A percentile compares a stretch with the other conserved stretches of the same genome.
These are phyloP conservation scores for Excoecaria cochinchinensis DNA, from an alignment of 345 rosid genomes.

Conservation along the genomic window DNA sequence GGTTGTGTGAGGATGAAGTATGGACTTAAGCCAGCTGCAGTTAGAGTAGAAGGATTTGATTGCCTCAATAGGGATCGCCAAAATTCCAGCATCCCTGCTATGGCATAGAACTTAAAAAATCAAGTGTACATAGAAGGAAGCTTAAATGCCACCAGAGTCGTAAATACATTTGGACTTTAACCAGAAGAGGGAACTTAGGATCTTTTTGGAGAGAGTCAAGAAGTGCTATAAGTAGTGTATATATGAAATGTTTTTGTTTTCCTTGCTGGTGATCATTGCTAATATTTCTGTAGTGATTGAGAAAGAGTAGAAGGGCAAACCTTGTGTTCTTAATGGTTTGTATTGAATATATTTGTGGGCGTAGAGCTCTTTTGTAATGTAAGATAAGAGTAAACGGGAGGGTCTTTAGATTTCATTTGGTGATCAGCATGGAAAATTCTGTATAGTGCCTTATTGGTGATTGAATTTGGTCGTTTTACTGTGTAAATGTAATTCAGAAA, in stretches of 20 bases:
- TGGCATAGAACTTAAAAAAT: conserved; percentile 64
- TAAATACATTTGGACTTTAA: conserved; percentile 31
- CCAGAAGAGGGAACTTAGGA: conserved; percentile 39
- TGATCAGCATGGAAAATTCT: conserved; percentile 28
- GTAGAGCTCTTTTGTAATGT: conserved; percentile 39
- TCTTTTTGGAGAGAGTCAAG: conserved; percentile 32
- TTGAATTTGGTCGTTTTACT: conserved; percentile 26
- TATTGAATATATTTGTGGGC: conserved; percentile 26
- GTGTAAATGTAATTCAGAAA: conserved; percentile 36
- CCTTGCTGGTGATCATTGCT: conserved; percentile 26
- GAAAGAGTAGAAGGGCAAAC: conserved; percentile 15
- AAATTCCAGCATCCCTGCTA: conserved; percentile 93
- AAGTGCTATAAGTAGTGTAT: conserved; percentile 33
- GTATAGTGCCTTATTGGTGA: conserved; percentile 40
- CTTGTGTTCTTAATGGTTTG: conserved; percentile 20
- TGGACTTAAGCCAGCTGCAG: conserved; percentile 80
- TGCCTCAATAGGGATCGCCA: conserved; percentile 95
- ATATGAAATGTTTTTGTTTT: conserved; percentile 18
- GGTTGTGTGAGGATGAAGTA: conserved; percentile 71
- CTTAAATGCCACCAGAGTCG: conserved; percentile 31
- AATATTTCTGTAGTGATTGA: conserved; percentile 40
- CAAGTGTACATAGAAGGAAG: conserved; percentile 68
- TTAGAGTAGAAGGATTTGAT: conserved; percentile 99
- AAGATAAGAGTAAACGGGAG: conserved; percentile 18
- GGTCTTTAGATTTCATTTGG: conserved; percentile 19